Percentiles rank a stretch among this genome's conserved stretches.
phyloP scores from a whole-genome alignment of 140 eudicot species.

The Erigeron philadelphicus region DNA sequence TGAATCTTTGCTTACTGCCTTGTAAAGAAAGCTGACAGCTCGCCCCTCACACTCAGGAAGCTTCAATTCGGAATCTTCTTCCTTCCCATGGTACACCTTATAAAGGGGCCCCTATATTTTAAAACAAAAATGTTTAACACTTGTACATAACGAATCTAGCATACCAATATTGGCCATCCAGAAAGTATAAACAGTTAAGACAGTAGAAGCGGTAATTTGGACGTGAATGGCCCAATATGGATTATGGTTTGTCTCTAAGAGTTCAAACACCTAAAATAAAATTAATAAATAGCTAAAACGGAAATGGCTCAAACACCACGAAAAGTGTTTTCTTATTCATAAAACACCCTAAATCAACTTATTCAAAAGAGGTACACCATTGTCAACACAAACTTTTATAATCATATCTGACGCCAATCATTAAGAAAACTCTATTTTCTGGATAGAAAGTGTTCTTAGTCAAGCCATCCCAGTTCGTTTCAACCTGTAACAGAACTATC shows the following conservation, averaged over 20 bases:
- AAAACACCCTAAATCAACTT: neutral
- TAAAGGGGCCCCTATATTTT: constrained; percentile 74
- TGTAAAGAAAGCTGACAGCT: constrained; percentile 80
- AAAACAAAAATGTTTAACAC: neutral
- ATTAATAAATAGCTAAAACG: neutral
- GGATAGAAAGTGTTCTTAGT: neutral
- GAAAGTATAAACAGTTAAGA: constrained; percentile 11
- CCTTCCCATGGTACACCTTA: constrained; percentile 46
- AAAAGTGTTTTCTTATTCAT: neutral
- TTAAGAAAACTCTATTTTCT: neutral
- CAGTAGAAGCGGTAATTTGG: neutral
- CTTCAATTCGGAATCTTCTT: constrained; percentile 41
- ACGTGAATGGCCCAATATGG: neutral
- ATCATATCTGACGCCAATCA: neutral
- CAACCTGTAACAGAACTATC: neutral
- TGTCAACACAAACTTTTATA: neutral
- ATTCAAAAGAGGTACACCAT: neutral
- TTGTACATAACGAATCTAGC: neutral
- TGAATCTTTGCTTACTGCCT: constrained; percentile 76
- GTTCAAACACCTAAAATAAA: neutral
- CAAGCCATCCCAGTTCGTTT: neutral
- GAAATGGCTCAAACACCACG: neutral
- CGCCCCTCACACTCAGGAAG: constrained; percentile 63
- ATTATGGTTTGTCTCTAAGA: neutral
- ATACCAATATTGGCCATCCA: constrained; percentile 7